phyloP scores from a whole-genome alignment of 176 grass and related monocot species.

The Aegilops longissima region DNA sequence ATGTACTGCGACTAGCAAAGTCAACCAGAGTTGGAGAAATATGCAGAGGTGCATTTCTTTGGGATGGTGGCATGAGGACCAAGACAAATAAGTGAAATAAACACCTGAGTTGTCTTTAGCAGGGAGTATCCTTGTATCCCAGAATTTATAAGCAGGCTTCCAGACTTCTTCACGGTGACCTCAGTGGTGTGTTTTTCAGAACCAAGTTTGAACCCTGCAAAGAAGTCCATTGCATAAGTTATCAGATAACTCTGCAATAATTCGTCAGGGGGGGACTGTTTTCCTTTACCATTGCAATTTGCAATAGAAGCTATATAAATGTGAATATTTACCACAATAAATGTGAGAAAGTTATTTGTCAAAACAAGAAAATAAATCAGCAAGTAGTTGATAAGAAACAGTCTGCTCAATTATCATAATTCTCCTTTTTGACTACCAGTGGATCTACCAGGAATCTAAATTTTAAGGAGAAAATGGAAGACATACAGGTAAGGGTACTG shows the following conservation, averaged over 20 bases:
- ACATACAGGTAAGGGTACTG: background rate
- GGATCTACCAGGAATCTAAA: background rate
- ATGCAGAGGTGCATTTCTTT: background rate
- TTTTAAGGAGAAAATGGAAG: background rate
- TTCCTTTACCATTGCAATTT: background rate
- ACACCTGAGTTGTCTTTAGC: constrained; percentile 92
- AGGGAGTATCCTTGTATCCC: constrained; percentile 79
- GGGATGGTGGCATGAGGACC: background rate
- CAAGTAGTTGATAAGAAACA: background rate
- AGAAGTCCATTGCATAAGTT: background rate
- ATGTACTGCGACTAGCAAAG: background rate
- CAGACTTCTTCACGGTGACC: constrained; percentile 71
- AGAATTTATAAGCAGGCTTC: constrained; percentile 67
- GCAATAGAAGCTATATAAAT: background rate
- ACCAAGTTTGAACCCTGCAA: constrained; percentile 86
- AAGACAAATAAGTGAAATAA: constrained; percentile 4
- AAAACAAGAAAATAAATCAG: background rate
- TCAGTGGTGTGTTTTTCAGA: constrained; percentile 76
- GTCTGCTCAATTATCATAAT: background rate
- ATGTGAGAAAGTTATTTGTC: background rate
- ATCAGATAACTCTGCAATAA: background rate
- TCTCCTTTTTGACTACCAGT: background rate
- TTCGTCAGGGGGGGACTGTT: background rate
- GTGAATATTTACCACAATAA: background rate
- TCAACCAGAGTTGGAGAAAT: constrained; percentile 6